Evolutionary conservation across 2,329 filamentous ascomycete species (phyloP), one percentile per base, ranked within the genome.

Genomic region (Knufia petricola): DNA sequence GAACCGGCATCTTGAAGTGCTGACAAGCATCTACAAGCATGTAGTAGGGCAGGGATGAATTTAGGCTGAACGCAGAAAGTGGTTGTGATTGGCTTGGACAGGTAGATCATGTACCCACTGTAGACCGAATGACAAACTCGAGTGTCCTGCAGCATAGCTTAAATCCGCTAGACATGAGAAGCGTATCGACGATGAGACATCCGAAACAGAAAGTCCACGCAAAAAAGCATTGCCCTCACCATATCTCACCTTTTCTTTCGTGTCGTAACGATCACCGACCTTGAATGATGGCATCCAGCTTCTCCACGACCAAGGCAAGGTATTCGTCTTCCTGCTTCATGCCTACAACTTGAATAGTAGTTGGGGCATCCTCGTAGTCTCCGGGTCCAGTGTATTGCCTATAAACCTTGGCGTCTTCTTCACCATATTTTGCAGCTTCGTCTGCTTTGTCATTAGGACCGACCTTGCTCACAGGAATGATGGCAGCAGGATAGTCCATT

Each of bases 401-500:
- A 26, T 50, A 52, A 12, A 47, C 9, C 36, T 49, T 50, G 17
- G 41, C 41, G 19, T 50, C 47, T 17, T 46, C 36, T 15, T 23
- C 41, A 4, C 42, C 50, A 24, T 46, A 47, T 26, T 52, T 50
- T 19, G 50, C 42, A 8, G 39, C 42, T n/a, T 47, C n/a, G 23
- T 52, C 47, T 6, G 44, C 41, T 54, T 76, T 73, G 62, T 82
- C 79, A 1, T 58, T 58, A 46, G 70, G 63, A 0, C 51, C 58
- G 46, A 81, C 69, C 1, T 61, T 59, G 3, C 78, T 64, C 0
- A 82, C 71, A 0, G 79, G 79, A 2, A 82, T 52, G 0, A 61
- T 63, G 0, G 76, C 79, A 2, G 78, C 76, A 0, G 79, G 74
- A 55, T 77, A 80, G 58, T 84, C 79, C 15, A 84, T 61, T 45